Percentiles rank a stretch among this genome's conserved stretches.
These are phyloP conservation scores for Cladophialophora exuberans DNA, from an alignment of 2,329 filamentous ascomycete species.

Conservation along the genomic window DNA sequence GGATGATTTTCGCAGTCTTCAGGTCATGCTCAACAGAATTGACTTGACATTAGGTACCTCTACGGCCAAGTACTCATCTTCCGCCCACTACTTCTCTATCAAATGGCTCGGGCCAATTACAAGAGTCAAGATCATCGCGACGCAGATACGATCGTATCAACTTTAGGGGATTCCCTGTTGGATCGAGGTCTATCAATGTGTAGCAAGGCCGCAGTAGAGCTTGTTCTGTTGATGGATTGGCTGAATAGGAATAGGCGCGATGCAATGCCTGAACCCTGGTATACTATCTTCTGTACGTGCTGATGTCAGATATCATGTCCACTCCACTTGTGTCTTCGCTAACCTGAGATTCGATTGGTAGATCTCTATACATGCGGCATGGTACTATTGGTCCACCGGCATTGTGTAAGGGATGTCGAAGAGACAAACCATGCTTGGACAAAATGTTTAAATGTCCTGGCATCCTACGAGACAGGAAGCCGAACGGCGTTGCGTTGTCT, in stretches of 20 bases:
- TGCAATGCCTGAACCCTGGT: conserved; percentile 2
- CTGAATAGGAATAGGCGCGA: background rate
- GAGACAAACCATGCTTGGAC: background rate
- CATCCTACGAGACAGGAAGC: background rate
- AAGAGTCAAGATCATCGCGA: background rate
- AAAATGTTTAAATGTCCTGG: background rate
- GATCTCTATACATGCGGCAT: conserved; percentile 7
- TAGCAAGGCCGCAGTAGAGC: conserved; percentile 4
- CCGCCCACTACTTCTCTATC: conserved; percentile 2
- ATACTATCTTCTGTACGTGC: conserved; percentile 2
- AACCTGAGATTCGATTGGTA: no score
- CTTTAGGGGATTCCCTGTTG: background rate
- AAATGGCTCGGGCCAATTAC: background rate
- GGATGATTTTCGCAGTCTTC: background rate
- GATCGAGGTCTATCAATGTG: background rate
- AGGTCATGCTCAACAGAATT: background rate
- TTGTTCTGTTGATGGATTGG: conserved; percentile 1
- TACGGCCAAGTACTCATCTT: conserved; percentile 1
- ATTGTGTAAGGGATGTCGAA: background rate
- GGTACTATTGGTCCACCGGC: conserved; percentile 2
- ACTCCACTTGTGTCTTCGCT: no score
- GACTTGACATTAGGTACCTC: background rate
- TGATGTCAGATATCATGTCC: background rate
- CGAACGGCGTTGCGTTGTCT: background rate
- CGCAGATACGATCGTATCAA: background rate